Base-by-base conservation (phyloP, 1,284 basidiomycete genomes). In the Ceratobasidium theobromae region DNA sequence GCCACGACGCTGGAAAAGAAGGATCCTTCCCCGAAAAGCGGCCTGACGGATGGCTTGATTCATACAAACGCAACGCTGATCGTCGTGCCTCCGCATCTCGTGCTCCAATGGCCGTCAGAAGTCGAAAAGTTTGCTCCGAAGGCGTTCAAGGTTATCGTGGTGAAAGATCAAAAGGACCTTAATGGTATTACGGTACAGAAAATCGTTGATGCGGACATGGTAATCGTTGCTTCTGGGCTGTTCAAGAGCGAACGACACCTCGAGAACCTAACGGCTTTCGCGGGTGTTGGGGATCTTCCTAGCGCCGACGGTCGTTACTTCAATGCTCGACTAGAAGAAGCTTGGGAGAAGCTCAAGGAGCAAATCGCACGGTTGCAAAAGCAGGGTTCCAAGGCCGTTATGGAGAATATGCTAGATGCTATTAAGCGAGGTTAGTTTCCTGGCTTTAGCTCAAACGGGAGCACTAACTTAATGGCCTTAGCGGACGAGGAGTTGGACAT, bases 11-110 rank as follows among this genome's bases (percentile, higher is more conserved):
- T 77, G 58, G 82, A 84, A 71, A 76, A 81, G 40, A 83, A 89
- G 32, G 79, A 80, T 65, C 79, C 81, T 60, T 83, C 87, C 67
- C 83, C 88, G 69, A 78, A 78, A 6, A 70, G 74, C 1, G 38
- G 67, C 4, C 75, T 81, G 16, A 77, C 88, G 48, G 74, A 78
- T 1, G 89, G 89, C 52, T 90, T 91, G 72, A 85, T 95, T 53
- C 76, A 83, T 11, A 81, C 85, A 57, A 89, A 88, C 74, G 95
- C 86, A 0, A 93, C 93, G 1, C 82, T 96, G 32, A 85, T 89
- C 70, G 82, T 97, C 68, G 95, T 98, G 6, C 95, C 95, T 16
- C 87, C 92, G 1, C 95, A 98, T 77, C 79, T 98, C 67, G 90
- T 87, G 35, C 84, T 86, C 53, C 95, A 98, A 74, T 98, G 95